phyloP scores from a whole-genome alignment of 2,329 filamentous ascomycete genomes.

The Colletotrichum aenigma region DNA sequence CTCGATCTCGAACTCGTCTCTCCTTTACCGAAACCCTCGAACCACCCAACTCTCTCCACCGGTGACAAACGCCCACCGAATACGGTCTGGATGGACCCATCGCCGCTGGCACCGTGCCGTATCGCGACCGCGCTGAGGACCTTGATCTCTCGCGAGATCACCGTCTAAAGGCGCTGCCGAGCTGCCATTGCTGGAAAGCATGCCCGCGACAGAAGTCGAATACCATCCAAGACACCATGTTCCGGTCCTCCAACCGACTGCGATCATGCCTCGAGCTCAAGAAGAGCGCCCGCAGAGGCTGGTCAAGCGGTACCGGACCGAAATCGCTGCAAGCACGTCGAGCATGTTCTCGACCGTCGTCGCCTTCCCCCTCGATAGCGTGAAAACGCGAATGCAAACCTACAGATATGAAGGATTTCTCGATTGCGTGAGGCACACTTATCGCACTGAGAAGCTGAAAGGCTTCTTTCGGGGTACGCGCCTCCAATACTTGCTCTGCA shows the following conservation, averaged over 20 bases:
- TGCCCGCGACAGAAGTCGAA: slow-evolving; percentile 39
- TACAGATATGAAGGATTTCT: slow-evolving; percentile 78
- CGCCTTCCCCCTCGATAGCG: slow-evolving; percentile 87
- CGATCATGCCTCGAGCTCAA: slow-evolving; percentile 45
- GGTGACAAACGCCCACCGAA: not conserved
- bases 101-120: slow-evolving; percentile 28
- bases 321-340: slow-evolving; percentile 78
- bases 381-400: slow-evolving; percentile 89
- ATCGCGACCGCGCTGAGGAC: slow-evolving; percentile 67
- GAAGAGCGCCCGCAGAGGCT: slow-evolving; percentile 44
- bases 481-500: not conserved
- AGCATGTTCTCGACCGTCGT: slow-evolving; percentile 79
- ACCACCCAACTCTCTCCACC: not conserved
- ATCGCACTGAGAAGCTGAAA: slow-evolving; percentile 71
- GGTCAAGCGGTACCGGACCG: slow-evolving; percentile 79
- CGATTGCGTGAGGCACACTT: slow-evolving; percentile 78
- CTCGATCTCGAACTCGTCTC: not conserved
- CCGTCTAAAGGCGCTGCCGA: slow-evolving; percentile 47
- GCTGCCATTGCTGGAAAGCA: slow-evolving; percentile 38
- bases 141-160: slow-evolving; percentile 55
- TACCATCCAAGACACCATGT: slow-evolving; percentile 47
- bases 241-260: slow-evolving; percentile 41
- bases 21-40: not conserved
- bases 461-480: slow-evolving; percentile 80
- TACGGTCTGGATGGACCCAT: slow-evolving; percentile 20